Percentiles rank a stretch among this genome's conserved stretches.
phyloP scores from a whole-genome alignment of 2,329 filamentous ascomycete genomes.

The Scedosporium dehoogii region DNA sequence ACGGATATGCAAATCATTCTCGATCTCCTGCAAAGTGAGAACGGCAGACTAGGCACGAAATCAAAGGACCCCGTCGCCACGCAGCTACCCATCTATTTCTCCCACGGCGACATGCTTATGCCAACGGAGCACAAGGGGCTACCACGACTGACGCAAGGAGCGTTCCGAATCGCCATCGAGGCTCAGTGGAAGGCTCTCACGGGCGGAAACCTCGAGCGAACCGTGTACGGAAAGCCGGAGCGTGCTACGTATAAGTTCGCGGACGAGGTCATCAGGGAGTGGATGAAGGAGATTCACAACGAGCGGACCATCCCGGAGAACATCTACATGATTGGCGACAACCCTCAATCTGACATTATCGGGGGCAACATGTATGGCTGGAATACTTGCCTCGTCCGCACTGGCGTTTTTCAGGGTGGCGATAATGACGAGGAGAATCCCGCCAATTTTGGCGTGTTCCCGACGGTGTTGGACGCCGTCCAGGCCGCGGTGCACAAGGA shows the following conservation, averaged over 20 bases:
- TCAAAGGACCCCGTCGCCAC: conserved; percentile 60
- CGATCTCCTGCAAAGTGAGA: conserved; percentile 69
- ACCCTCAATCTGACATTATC: conserved; percentile 80
- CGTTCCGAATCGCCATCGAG: conserved; percentile 72
- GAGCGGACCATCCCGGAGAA: conserved; percentile 48
- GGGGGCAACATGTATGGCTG: conserved; percentile 82
- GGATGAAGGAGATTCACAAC: conserved; percentile 67
- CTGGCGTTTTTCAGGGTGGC: conserved; percentile 68
- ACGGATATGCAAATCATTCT: conserved; percentile 77
- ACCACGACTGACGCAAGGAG: conserved; percentile 83
- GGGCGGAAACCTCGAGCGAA: conserved; percentile 50
- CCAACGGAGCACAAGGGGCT: conserved; percentile 73
- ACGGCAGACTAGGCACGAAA: conserved; percentile 71
- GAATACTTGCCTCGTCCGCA: conserved; percentile 72
- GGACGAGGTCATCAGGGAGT: conserved; percentile 60
- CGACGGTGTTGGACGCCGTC: conserved; percentile 63
- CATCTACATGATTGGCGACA: conserved; percentile 94
- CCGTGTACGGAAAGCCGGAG: conserved; percentile 76
- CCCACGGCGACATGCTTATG: conserved; percentile 86
- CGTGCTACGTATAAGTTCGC: conserved; percentile 73
- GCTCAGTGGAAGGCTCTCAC: conserved; percentile 72
- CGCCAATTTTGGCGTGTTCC: conserved; percentile 67
- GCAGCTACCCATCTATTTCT: conserved; percentile 77
- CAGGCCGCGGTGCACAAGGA: conserved; percentile 52
- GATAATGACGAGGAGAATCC: conserved; percentile 70